Evolutionary conservation across 352 stramenopile species (phyloP).

Genomic region (Phytopythium vexans): DNA sequence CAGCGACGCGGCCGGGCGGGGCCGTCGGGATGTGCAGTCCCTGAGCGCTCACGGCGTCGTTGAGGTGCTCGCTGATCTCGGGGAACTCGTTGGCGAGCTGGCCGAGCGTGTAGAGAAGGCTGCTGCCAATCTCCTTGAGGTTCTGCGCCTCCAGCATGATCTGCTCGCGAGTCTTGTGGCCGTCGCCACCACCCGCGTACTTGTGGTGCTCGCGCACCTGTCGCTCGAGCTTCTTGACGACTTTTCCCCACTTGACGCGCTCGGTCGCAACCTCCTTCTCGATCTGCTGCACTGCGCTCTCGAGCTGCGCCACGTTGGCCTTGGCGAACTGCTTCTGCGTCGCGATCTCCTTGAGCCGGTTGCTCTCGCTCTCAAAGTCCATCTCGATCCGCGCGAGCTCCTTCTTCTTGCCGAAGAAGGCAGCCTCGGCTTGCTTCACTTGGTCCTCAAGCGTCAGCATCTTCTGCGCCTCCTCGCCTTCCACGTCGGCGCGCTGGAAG

Average conservation of each 20-base stretch:
- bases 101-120: slow-evolving; percentile 89
- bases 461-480: slow-evolving; percentile 79
- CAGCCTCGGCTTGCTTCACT: slow-evolving; percentile 81
- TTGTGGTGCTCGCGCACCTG: slow-evolving; percentile 64
- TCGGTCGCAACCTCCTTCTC: slow-evolving; percentile 70
- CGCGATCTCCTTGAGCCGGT: slow-evolving; percentile 66
- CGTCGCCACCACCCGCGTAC: slow-evolving; percentile 15
- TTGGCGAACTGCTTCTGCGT: slow-evolving; percentile 59
- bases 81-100: slow-evolving; percentile 93
- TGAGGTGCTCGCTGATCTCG: slow-evolving; percentile 87
- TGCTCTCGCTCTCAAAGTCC: slow-evolving; percentile 71
- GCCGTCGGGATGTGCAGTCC: slow-evolving; percentile 79
- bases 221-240: slow-evolving; percentile 66
- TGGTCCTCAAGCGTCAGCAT: slow-evolving; percentile 88
- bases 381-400: slow-evolving; percentile 89
- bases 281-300: slow-evolving; percentile 54
- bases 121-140: slow-evolving; percentile 80
- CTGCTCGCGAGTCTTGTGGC: slow-evolving; percentile 66
- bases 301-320: slow-evolving; percentile 61
- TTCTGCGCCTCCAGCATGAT: slow-evolving; percentile 73
- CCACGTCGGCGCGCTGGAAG: slow-evolving; percentile 90
- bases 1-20: slow-evolving; percentile 60
- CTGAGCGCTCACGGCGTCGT: slow-evolving; percentile 58
- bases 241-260: slow-evolving; percentile 64
- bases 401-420: slow-evolving; percentile 93